A percentile compares a stretch with the other conserved stretches of the same genome.
Evolutionary conservation across 2,329 filamentous ascomycete genomes (phyloP).

Genomic region (Emergomyces orientalis): DNA sequence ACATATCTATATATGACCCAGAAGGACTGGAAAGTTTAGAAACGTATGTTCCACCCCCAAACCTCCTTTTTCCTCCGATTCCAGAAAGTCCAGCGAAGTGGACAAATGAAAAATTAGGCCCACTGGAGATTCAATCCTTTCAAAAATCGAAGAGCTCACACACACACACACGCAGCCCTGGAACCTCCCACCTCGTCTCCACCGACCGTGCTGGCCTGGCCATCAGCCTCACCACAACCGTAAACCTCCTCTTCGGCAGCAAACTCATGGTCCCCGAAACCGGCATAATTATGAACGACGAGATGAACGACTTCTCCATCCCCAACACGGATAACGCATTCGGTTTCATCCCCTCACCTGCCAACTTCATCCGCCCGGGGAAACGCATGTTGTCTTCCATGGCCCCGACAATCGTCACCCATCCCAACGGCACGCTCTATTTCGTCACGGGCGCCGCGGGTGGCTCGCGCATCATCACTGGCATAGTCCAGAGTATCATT

Average conservation of each 20-base stretch:
- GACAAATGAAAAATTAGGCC: background rate
- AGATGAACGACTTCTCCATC: conserved; percentile 74
- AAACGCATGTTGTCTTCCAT: conserved; percentile 82
- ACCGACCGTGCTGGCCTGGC: conserved; percentile 66
- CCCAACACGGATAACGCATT: conserved; percentile 70
- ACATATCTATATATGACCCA: conserved; percentile 66
- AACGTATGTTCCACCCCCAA: conserved; percentile 34
- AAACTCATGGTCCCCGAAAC: conserved; percentile 70
- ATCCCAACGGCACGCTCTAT: conserved; percentile 55
- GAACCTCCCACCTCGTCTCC: conserved; percentile 49
- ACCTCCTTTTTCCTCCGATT: background rate
- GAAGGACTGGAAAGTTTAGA: conserved; percentile 55
- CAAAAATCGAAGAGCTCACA: background rate
- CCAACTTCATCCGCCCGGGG: conserved; percentile 70
- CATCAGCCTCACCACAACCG: conserved; percentile 72
- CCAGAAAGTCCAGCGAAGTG: background rate
- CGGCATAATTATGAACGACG: conserved; percentile 65
- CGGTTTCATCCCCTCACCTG: conserved; percentile 67
- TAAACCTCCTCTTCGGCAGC: conserved; percentile 80
- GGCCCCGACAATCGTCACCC: conserved; percentile 66
- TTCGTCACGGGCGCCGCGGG: conserved; percentile 67
- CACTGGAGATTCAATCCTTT: background rate
- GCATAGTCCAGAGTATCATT: conserved; percentile 65
- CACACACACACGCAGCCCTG: conserved; percentile 28
- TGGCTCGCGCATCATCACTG: conserved; percentile 72